Evolutionary conservation across 202 grass and related monocot species (phyloP), one percentile per base, ranked within the genome.

Genomic region (Cymbopogon flexuosus): DNA sequence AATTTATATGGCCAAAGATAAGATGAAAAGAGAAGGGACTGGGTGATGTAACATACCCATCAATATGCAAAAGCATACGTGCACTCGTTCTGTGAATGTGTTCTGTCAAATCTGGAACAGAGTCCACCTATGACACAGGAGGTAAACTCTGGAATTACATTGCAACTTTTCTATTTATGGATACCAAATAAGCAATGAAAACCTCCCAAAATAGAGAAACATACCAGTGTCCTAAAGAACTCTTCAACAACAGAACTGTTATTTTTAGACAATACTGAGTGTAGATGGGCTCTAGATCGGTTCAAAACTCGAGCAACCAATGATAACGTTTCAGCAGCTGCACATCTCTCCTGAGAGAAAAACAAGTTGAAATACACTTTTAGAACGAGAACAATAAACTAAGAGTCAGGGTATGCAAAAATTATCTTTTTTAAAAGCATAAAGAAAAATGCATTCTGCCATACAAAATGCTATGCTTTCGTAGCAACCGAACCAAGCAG

Each of bases 11-110:
- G 22, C 65, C 5, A 54, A 74, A 67, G 29, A 62, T 30, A 83
- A 73, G 79, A 39, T 51, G 16, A 64, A 35, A 16, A 2, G 59
- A 62, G 41, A 43, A 18, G 68, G 42, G 9, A 79, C 56, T 37
- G 16, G 27, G 73, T 72, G 22, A 62, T 77, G 12, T 49, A 78
- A 67, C 42, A 75, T 96, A 99, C 96, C 96, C 96, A 84, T 91
- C 93, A 73, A 96, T 96, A 90, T 99, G 92, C 57, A 99, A 88
- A 85, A 99, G 96, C 92, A 93, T 91, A 5, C 85, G 84, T 61
- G 96, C 96, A 81, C 92, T 99, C 72, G 68, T 87, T 73, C 88
- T 90, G 84, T 99, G 90, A 93, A 99, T 99, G 85, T 99, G 89
- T 77, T 93, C 83, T 27, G 84, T 73, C 83, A 99, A 83, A 91